A percentile compares a stretch with the other conserved stretches of the same genome.
These are phyloP conservation scores for Amniculicola lignicola DNA, from an alignment of 495 filamentous ascomycete genomes.

Conservation along the genomic window DNA sequence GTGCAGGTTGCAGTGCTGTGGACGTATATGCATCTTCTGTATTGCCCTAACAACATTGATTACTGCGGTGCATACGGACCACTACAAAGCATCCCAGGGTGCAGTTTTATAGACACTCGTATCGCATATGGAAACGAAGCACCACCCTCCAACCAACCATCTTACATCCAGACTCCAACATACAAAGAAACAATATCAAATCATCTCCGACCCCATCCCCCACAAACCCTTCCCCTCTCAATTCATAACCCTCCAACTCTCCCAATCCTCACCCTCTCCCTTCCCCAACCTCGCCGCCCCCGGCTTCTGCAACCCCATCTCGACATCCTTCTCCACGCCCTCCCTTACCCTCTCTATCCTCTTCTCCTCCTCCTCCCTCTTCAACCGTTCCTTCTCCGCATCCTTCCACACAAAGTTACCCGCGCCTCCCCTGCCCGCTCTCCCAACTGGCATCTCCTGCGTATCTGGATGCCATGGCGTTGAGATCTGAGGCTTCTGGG, in stretches of 20 bases:
- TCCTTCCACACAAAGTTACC: constrained; percentile 50
- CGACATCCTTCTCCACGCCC: constrained; percentile 29
- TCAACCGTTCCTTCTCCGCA: constrained; percentile 39
- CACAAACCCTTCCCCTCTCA: too few relatives aligned
- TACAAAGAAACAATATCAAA: too few relatives aligned
- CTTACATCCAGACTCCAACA: too few relatives aligned
- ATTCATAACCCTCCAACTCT: background rate
- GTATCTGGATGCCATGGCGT: constrained; percentile 32
- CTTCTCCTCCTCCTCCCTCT: constrained; percentile 42
- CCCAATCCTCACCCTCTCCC: constrained; percentile 18
- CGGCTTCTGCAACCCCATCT: constrained; percentile 20
- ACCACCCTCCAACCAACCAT: too few relatives aligned
- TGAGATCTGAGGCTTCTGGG: constrained; percentile 16
- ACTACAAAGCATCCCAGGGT: too few relatives aligned
- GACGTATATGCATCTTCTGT: too few relatives aligned
- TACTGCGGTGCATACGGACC: too few relatives aligned
- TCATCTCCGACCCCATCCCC: too few relatives aligned
- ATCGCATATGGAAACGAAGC: too few relatives aligned
- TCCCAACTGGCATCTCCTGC: constrained; percentile 20
- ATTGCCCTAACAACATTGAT: too few relatives aligned
- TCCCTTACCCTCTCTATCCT: constrained; percentile 44
- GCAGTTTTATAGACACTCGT: too few relatives aligned
- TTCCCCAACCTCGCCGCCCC: constrained; percentile 8
- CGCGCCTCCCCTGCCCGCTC: constrained; percentile 54
- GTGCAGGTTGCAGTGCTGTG: too few relatives aligned